These are phyloP conservation scores for Chenopodium album DNA, from an alignment of 148 eudicot genomes.

Conservation along the genomic window DNA sequence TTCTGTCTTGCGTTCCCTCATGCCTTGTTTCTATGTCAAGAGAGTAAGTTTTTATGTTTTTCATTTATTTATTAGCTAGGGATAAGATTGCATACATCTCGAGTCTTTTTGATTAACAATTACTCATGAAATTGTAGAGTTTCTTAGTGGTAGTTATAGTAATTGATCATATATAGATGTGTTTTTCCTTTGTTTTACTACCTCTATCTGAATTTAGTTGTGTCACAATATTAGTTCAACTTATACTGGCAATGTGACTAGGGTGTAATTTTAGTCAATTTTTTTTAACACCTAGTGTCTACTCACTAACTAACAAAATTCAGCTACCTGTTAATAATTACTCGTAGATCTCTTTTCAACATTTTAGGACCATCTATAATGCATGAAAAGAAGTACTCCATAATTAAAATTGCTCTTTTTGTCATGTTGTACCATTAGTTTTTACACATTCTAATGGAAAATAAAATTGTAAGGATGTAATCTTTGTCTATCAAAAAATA, in stretches of 20 bases:
- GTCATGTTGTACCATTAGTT: background rate
- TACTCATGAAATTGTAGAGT: too few species aligned
- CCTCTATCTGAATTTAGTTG: too few species aligned
- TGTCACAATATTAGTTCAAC: background rate
- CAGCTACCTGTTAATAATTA: too few species aligned
- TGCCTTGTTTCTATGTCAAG: constrained; percentile 96
- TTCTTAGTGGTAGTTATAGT: too few species aligned
- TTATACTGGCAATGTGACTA: too few species aligned
- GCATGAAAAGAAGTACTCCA: background rate
- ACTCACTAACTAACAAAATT: too few species aligned
- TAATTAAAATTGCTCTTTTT: background rate
- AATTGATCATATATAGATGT: too few species aligned
- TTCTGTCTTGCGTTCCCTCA: constrained; percentile 68
- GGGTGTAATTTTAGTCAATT: background rate
- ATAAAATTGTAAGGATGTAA: background rate
- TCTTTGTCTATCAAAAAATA: background rate
- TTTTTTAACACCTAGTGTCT: too few species aligned
- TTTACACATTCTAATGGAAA: background rate
- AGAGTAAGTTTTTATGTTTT: constrained; percentile 41
- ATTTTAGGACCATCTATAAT: too few species aligned
- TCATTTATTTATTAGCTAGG: background rate
- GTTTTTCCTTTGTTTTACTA: too few species aligned
- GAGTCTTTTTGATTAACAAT: background rate
- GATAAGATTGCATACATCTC: background rate
- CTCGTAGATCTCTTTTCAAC: background rate